Evolutionary conservation across 352 stramenopile species (phyloP), one percentile per base, ranked within the genome.

Genomic region (Phytopythium cucurbitacearum): DNA sequence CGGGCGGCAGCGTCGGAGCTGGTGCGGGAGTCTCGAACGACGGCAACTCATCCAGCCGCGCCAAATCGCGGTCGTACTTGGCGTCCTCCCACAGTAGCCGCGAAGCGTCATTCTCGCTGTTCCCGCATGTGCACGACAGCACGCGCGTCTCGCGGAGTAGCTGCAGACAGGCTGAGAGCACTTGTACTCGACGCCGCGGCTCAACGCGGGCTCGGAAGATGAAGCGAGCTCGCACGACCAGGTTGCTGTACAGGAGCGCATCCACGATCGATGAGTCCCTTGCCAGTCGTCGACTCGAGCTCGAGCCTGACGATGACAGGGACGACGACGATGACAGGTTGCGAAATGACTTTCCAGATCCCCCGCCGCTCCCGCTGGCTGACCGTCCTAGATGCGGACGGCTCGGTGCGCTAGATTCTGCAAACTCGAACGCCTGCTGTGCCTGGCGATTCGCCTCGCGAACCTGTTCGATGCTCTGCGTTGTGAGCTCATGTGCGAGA

Each of bases 141-240:
- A 80, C 81, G 7, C 80, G 71, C 34, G 80, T 83, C 54, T 86
- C 77, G 11, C 71, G 67, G 39, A 75, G 88, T 1, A 91, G 62
- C 57, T 90, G 80, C n/a, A 93, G 62, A 42, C 78, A 89, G 7
- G 70, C 76, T 3, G 81, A 82, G 21, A 89, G 71, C 5, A 87
- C 59, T 48, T 89, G 68, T 15, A 93, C 85, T 2, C 83, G 79
- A 15, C 74, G 58, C 36, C 81, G 76, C 13, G 83, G 80, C 47
- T 93, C 83, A 35, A 91, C 74, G 16, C 83, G 80, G 9, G 81
- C 82, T 4, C 80, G 76, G 50, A 89, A 88, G 56, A 93, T 90
- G 53, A 91, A 93, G 1, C 83, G 78, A 53, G 74, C 76, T 12
- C 83, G 80, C 28, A 88, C 83, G 15, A 93, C 80, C 28, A 93